A percentile compares a stretch with the other conserved stretches of the same genome.
These are phyloP conservation scores for Bipolaris bicolor DNA, from an alignment of 2,329 filamentous ascomycete genomes.

Conservation along the genomic window DNA sequence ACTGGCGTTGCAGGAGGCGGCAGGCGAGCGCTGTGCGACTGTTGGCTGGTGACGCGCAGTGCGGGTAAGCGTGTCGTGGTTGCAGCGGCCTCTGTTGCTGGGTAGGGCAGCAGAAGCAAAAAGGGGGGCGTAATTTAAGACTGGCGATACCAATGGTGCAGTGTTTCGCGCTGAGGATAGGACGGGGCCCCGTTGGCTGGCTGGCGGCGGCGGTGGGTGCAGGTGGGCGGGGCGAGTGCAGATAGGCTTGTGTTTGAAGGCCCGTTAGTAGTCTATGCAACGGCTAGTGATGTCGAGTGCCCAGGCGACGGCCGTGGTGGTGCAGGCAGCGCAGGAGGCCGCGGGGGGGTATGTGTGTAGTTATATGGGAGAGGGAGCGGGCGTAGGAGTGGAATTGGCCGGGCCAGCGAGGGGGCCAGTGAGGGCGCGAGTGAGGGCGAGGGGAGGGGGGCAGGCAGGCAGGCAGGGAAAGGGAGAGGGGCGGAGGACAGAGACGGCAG, in stretches of 20 bases:
- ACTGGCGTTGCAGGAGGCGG: slow-evolving; percentile 31
- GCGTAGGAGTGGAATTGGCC: no score
- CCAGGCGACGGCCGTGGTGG: slow-evolving; percentile 4
- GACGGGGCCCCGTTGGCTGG: slow-evolving; percentile 20
- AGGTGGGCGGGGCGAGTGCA: slow-evolving; percentile 27
- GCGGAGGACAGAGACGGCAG: background rate
- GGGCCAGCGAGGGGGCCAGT: no score
- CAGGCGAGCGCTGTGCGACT: slow-evolving; percentile 25
- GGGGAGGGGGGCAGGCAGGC: background rate
- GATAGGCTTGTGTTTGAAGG: slow-evolving; percentile 15
- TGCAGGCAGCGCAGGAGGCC: slow-evolving; percentile 3
- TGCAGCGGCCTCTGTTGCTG: slow-evolving; percentile 12
- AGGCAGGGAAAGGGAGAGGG: background rate
- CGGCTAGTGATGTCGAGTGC: slow-evolving; percentile 13
- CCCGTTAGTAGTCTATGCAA: slow-evolving; percentile 23
- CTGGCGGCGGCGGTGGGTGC: slow-evolving; percentile 13
- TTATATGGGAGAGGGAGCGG: background rate
- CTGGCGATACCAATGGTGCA: slow-evolving; percentile 40
- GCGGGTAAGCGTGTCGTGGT: slow-evolving; percentile 25
- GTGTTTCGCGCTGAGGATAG: slow-evolving; percentile 33
- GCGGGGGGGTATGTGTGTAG: slow-evolving; percentile 9
- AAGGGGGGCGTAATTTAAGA: slow-evolving; percentile 35
- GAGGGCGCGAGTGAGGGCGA: no score
- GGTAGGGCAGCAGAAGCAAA: slow-evolving; percentile 11
- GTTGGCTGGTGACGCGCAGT: slow-evolving; percentile 34